Evolutionary conservation across 2,329 filamentous ascomycete species (phyloP), one percentile per base, ranked within the genome.

Genomic region (Scleromitrula shiraiana): DNA sequence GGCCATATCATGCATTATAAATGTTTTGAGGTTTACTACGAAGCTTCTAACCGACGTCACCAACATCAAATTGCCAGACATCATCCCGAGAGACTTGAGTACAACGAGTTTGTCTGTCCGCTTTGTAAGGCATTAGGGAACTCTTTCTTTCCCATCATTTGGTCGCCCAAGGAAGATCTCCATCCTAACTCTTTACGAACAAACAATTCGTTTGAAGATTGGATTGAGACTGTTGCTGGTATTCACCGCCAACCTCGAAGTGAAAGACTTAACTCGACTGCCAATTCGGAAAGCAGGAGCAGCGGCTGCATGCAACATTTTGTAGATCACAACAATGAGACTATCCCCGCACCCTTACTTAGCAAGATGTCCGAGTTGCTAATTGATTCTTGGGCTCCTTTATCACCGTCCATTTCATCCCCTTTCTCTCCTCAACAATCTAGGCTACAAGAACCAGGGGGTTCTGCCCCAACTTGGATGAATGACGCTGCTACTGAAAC

Each of bases 1-100:
- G 93, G 93, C 2, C 93, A 98, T 65, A 94, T 98, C 61, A 98
- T 98, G 93, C 93, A 98, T 65, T 97, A 87, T 64, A 82, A 79
- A 57, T 98, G 93, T 68, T 98, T 98, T 63, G 89, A 96, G 60
- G 79, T 85, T 33, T 98, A 97, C 62, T 85, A 88, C 55, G 80
- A 86, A 38, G 88, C 91, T 4, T 95, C 88, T 0, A 75, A 83
- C 45, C 78, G 90, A 51, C 80, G 93, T 32, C 94, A 98, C 63
- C 79, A 78, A 17, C 88, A 93, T 59, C 93, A 98, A 64, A 95
- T 98, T 65, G 90, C 93, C 7, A 79, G 93, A 12, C 88, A 95
- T 59, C 93, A 97, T 59, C 93, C 93, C 0, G 94, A 98, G 64
- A 77, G 83, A 47, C 75, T 88, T 2, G 73, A 77, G 17, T 73